These are phyloP conservation scores for Ogataea methanolica DNA, from an alignment of 805 yeast species.

Conservation along the genomic window DNA sequence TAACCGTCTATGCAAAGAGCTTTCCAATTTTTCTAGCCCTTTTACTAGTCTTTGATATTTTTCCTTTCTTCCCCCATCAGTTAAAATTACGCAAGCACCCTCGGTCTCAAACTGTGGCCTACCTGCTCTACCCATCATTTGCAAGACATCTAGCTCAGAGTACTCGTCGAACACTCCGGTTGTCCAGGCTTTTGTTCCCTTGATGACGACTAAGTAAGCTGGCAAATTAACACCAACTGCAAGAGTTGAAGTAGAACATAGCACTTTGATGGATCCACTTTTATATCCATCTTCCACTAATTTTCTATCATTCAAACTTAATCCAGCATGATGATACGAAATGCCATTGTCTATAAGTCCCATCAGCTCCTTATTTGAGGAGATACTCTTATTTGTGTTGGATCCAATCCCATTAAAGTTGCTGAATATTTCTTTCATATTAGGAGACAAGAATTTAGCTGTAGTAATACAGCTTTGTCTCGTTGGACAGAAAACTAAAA, in stretches of 20 bases:
- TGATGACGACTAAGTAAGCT: constrained; percentile 55
- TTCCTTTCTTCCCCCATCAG: constrained; percentile 30
- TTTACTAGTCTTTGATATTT: constrained; percentile 38
- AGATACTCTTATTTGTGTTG: not conserved
- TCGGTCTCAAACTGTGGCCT: constrained; percentile 52
- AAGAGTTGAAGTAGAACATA: constrained; percentile 57
- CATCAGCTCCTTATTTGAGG: constrained; percentile 27
- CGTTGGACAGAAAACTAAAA: constrained; percentile 50
- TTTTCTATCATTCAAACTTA: constrained; percentile 41
- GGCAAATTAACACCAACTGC: constrained; percentile 62
- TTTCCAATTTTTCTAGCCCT: constrained; percentile 43
- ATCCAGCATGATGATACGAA: constrained; percentile 58
- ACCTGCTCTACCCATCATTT: constrained; percentile 67
- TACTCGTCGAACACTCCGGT: constrained; percentile 45
- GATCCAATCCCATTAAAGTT: not conserved
- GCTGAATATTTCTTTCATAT: constrained; percentile 6
- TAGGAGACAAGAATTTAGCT: constrained; percentile 35
- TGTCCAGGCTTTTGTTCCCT: constrained; percentile 60
- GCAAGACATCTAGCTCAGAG: constrained; percentile 49
- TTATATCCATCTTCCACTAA: constrained; percentile 42
- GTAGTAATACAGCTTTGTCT: constrained; percentile 44
- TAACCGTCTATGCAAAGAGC: constrained; percentile 37
- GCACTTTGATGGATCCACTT: constrained; percentile 35
- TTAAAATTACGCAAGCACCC: constrained; percentile 47
- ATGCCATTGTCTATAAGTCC: constrained; percentile 32